phyloP scores from a whole-genome alignment of 2,329 filamentous ascomycete species.

The Graphilbum ipis-grandicollis region DNA sequence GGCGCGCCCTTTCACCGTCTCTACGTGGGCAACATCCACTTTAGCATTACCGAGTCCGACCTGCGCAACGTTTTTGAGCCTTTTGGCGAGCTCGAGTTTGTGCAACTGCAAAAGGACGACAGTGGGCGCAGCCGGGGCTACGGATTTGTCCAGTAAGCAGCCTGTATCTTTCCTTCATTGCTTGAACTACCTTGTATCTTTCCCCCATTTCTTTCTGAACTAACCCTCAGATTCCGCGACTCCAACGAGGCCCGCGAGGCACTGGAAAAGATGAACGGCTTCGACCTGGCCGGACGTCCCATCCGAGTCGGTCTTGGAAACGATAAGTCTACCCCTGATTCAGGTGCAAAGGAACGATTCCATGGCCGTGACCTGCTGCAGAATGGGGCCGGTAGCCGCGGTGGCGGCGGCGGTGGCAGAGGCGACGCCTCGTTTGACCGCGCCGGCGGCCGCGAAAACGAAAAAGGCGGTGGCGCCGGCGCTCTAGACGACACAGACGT shows the following conservation, averaged over 20 bases:
- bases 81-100: conserved; percentile 94
- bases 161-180: conserved; percentile 32
- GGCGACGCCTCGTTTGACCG: conserved; percentile 56
- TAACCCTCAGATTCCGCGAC: conserved; percentile 56
- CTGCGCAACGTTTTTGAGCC: conserved; percentile 93
- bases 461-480: conserved; percentile 81
- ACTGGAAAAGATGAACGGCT: conserved; percentile 97
- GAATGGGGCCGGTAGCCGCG: neutral
- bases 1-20: conserved; percentile 88
- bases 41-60: conserved; percentile 95
- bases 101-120: conserved; percentile 94
- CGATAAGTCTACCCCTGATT: conserved; percentile 98
- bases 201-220: neutral
- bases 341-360: conserved; percentile 84
- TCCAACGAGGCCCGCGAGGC: conserved; percentile 84
- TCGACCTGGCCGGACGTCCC: conserved; percentile 89
- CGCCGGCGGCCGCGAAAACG: conserved; percentile 71
- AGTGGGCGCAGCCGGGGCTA: conserved; percentile 81
- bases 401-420: conserved; percentile 65
- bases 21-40: conserved; percentile 98
- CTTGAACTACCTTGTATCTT: conserved; percentile 39
- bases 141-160: conserved; percentile 90
- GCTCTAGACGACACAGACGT: conserved; percentile 96
- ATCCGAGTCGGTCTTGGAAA: conserved; percentile 98
- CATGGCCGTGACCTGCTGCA: conserved; percentile 56